phyloP scores from a whole-genome alignment of 2,329 filamentous ascomycete species.

The Trichoderma gracile region DNA sequence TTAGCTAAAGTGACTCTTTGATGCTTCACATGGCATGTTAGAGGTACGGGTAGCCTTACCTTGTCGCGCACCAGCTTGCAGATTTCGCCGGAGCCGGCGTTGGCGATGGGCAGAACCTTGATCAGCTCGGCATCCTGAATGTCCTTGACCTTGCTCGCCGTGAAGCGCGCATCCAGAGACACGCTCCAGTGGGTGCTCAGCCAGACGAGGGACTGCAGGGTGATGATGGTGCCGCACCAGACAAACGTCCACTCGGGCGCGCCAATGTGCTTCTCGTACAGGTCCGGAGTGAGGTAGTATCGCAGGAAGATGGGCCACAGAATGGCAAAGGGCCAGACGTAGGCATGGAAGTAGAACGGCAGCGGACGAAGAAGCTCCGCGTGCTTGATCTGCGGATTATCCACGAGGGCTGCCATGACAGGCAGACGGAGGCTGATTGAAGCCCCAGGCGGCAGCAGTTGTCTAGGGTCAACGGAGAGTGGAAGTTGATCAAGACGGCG shows the following conservation, averaged over 20 bases:
- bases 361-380: slow-evolving; percentile 88
- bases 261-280: slow-evolving; percentile 88
- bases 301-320: slow-evolving; percentile 90
- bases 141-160: slow-evolving; percentile 67
- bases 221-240: slow-evolving; percentile 85
- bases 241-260: slow-evolving; percentile 99
- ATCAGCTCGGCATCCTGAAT: slow-evolving; percentile 79
- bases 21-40: neutral
- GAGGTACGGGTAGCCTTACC: slow-evolving; percentile 47
- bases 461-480: neutral
- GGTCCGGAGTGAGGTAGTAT: slow-evolving; percentile 78
- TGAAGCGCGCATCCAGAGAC: slow-evolving; percentile 79
- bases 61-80: slow-evolving; percentile 77
- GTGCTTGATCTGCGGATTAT: slow-evolving; percentile 84
- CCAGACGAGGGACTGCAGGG: slow-evolving; percentile 85
- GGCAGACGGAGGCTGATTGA: neutral
- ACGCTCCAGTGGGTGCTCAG: slow-evolving; percentile 98
- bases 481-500: slow-evolving; percentile 4
- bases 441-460: neutral
- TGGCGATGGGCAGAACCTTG: slow-evolving; percentile 87
- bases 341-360: slow-evolving; percentile 76
- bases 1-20: neutral
- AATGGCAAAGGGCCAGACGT: slow-evolving; percentile 89
- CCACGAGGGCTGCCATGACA: slow-evolving; percentile 72
- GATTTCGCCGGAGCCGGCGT: slow-evolving; percentile 87